Conservation (phyloP, 1,284 basidiomycete species). For the Melampsora americana region DNA sequence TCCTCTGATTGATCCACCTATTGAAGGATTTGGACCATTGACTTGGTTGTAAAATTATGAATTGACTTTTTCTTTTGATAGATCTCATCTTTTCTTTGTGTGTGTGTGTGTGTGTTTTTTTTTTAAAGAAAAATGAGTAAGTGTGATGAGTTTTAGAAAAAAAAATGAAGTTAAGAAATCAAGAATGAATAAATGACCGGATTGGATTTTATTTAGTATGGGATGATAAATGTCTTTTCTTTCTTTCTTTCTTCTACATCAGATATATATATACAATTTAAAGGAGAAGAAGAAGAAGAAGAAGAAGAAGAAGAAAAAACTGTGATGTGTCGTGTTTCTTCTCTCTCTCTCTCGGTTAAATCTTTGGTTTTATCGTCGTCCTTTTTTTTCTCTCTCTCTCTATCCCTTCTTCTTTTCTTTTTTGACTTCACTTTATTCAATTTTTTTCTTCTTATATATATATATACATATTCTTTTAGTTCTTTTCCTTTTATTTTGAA, state of each 20-base stretch:
- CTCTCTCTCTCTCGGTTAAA: background rate
- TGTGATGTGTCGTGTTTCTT: background rate
- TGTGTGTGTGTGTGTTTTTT: background rate
- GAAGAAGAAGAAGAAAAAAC: too few species aligned
- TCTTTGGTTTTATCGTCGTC: constrained; percentile 2
- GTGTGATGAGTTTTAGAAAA: background rate
- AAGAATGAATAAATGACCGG: too few species aligned
- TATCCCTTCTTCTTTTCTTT: constrained; percentile 12
- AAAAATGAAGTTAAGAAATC: too few species aligned
- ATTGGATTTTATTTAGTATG: too few species aligned
- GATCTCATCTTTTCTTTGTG: background rate
- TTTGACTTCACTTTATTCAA: background rate
- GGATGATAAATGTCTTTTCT: too few species aligned
- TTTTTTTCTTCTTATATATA: background rate
- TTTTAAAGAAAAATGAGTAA: background rate
- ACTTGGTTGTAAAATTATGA: constrained; percentile 17
- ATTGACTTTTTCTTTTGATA: background rate
- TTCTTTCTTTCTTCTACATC: constrained; percentile 1
- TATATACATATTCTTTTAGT: background rate
- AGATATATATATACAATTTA: too few species aligned
- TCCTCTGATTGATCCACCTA: constrained; percentile 33
- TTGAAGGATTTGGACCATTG: constrained; percentile 39
- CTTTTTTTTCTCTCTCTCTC: constrained; percentile 1
- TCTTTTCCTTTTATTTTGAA: background rate
- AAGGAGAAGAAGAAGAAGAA: too few species aligned